Conservation (phyloP, 768 basidiomycete species). For the Boletales sp. region DNA sequence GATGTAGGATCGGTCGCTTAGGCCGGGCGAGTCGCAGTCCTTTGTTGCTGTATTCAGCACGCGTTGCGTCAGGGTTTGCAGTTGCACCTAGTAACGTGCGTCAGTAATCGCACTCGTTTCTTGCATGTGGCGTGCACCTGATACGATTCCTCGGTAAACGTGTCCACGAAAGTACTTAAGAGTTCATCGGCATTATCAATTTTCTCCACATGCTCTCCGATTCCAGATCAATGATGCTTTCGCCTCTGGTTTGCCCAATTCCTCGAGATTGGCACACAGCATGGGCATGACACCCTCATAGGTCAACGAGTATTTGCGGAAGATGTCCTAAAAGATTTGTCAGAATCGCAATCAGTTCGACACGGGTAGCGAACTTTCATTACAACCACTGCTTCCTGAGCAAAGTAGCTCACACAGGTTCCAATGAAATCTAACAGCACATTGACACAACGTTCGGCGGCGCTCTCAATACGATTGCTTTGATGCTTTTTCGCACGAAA, state of each 20-base stretch:
- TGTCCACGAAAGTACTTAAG: constrained; percentile 83
- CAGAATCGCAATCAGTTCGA: not conserved
- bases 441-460: constrained; percentile 93
- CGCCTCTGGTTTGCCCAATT: constrained; percentile 96
- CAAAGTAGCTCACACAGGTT: constrained; percentile 94
- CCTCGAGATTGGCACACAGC: constrained; percentile 91
- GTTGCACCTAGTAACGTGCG: constrained; percentile 49
- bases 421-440: constrained; percentile 90
- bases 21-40: constrained; percentile 95
- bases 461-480: constrained; percentile 91
- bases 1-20: constrained; percentile 95
- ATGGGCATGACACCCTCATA: constrained; percentile 98
- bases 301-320: constrained; percentile 92
- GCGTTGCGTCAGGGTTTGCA: constrained; percentile 86
- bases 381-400: constrained; percentile 96
- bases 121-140: constrained; percentile 44
- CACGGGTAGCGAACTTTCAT: constrained; percentile 72
- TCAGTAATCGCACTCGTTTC: not conserved
- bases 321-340: constrained; percentile 71
- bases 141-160: constrained; percentile 92
- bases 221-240: constrained; percentile 99
- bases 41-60: constrained; percentile 93
- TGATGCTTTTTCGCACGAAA: constrained; percentile 92
- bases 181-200: constrained; percentile 97
- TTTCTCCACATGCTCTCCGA: constrained; percentile 96